Conservation (phyloP, 78 protist species). For the Capsaspora owczarzaki region DNA sequence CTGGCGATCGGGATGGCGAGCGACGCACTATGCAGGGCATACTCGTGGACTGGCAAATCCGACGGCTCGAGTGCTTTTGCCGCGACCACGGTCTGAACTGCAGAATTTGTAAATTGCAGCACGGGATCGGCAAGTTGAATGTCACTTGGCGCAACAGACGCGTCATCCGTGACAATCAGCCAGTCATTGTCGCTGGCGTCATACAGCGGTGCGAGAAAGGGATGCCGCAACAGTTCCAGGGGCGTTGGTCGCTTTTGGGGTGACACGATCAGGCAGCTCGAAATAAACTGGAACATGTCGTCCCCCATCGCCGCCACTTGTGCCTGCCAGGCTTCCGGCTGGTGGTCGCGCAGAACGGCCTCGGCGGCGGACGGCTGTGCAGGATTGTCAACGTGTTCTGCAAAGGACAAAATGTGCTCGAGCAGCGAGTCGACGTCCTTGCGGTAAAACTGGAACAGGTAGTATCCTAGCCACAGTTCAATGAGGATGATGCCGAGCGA, state of each 20-base stretch:
- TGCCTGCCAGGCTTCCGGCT: no score
- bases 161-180: background rate
- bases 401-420: background rate
- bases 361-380: background rate
- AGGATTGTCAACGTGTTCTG: background rate
- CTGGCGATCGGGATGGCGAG: no score
- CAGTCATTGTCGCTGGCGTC: background rate
- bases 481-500: slow-evolving; percentile 4
- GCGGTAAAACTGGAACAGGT: background rate
- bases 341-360: background rate
- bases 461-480: background rate
- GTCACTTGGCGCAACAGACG: background rate
- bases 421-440: background rate
- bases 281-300: background rate
- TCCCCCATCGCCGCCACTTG: no score
- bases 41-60: no score
- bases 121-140: background rate
- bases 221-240: background rate
- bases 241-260: background rate
- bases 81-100: background rate
- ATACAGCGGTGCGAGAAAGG: background rate
- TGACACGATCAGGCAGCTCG: background rate
- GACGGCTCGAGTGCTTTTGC: no score
- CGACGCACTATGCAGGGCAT: no score
- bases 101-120: background rate